Base-by-base conservation (phyloP, 306 rosid species). In the Macrotyloma uniflorum region DNA sequence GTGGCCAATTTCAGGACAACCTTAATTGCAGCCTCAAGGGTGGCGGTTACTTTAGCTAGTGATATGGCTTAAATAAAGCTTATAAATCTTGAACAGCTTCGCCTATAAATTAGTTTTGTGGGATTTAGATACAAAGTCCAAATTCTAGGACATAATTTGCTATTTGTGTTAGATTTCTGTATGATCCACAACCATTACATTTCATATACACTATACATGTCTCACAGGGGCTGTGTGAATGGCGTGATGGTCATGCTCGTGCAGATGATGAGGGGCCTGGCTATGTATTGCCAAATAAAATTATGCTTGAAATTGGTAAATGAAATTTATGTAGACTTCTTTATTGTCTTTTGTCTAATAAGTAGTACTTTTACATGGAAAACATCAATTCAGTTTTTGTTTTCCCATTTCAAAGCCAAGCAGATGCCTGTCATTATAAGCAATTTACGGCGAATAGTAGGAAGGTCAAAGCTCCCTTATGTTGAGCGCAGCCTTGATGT, bases 261-360 rank as follows among this genome's bases (percentile, higher is more conserved):
- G 74, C 90, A 22, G 97, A 91, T 57, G 99, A 96, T 86, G 99
- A 96, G 85, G 90, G 98, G 75, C 90, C 99, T 46, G 99, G 99
- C 57, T 96, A 82, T 84, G 75, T 96, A 76, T 82, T 96, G 86
- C 99, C 98, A 46, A 96, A 96, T 76, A 93, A 85, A 90, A 45
- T 83, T 43, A 86, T 96, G 81, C 87, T 96, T 59, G 96, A 93
- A 76, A 89, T 96, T 11, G 99, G 99, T 96, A 95, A 67, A 59
- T 77, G 77, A 54, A 74, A 79, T 32, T 67, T 66, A 43, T 76
- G 75, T 50, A 30, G 18, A 47, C 65, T 63, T 83, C 19, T 57
- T 3, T 42, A 26, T 66, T 3, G 45, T 76, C 23, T 68, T 46
- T 55, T 54, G 51, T 80, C 24, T 67, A 15, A 59, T 42, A 75